Conservation (phyloP, 176 grass and related monocot species). For the Poa pratensis region DNA sequence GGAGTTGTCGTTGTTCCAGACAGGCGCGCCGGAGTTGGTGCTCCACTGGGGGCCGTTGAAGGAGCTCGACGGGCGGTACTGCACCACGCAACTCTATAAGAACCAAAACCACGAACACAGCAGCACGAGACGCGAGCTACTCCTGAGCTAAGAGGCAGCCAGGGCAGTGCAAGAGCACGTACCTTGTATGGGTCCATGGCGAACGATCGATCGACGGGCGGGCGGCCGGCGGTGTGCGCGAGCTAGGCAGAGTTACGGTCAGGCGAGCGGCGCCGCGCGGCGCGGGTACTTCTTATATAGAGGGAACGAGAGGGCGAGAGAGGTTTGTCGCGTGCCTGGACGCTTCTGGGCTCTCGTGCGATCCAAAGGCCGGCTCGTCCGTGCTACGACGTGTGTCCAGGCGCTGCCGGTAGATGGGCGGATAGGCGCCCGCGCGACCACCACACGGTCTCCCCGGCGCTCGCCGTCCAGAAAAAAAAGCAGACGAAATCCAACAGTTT, state of each 20-base stretch:
- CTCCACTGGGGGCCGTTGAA: conserved; percentile 81
- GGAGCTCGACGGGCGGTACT: conserved; percentile 84
- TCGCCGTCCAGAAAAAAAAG: conserved; percentile 37
- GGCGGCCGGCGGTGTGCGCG: background rate
- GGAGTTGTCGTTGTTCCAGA: conserved; percentile 95
- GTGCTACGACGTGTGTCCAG: background rate
- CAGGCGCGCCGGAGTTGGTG: conserved; percentile 94
- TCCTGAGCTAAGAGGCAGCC: background rate
- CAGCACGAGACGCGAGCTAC: background rate
- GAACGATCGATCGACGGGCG: background rate
- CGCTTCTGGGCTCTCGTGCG: conserved; percentile 4
- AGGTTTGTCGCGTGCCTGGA: background rate
- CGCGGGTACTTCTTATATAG: background rate
- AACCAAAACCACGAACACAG: background rate
- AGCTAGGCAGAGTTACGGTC: background rate
- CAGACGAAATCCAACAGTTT: background rate
- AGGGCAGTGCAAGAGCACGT: background rate
- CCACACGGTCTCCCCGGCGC: conserved; percentile 43
- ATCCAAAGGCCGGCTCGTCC: no score
- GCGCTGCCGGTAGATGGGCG: background rate
- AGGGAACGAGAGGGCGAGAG: background rate
- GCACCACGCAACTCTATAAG: background rate
- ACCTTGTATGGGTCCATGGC: conserved; percentile 99
- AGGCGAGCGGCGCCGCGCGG: conserved; percentile 3
- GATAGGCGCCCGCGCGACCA: conserved; percentile 22